Conservation (phyloP, 2,329 filamentous ascomycete genomes). For the Calonectria hawksworthii region DNA sequence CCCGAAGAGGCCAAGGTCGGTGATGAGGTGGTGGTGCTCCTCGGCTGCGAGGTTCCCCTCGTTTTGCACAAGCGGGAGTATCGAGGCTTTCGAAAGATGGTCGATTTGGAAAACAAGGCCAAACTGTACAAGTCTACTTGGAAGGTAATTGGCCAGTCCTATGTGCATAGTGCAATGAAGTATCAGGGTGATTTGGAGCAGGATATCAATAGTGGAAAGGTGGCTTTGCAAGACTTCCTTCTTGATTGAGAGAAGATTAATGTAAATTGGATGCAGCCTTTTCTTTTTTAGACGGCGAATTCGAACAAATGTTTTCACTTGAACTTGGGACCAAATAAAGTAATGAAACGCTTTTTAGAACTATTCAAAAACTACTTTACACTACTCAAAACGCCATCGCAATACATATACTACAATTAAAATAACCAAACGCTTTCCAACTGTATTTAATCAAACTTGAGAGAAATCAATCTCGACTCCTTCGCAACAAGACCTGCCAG, state of each 20-base stretch:
- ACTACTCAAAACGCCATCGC: neutral
- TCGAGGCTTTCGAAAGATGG: neutral
- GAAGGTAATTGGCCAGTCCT: slow-evolving; percentile 23
- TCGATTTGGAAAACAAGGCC: slow-evolving; percentile 14
- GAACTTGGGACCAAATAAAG: neutral
- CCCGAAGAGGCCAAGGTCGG: slow-evolving; percentile 18
- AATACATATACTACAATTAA: neutral
- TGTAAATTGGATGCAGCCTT: neutral
- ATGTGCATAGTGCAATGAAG: slow-evolving; percentile 8
- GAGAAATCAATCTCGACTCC: slow-evolving; percentile 39
- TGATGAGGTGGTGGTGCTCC: slow-evolving; percentile 7
- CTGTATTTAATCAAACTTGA: slow-evolving; percentile 23
- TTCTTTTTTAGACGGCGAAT: too few relatives aligned
- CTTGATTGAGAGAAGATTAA: neutral
- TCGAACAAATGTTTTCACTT: neutral
- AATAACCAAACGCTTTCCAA: neutral
- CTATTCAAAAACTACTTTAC: neutral
- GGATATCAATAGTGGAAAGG: slow-evolving; percentile 7
- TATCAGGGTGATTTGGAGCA: slow-evolving; percentile 18
- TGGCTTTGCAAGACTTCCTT: slow-evolving; percentile 19
- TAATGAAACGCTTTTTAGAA: neutral
- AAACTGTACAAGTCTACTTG: slow-evolving; percentile 19
- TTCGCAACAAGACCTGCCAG: slow-evolving; percentile 37
- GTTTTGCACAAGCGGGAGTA: slow-evolving; percentile 6
- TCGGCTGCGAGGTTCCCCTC: slow-evolving; percentile 12